Evolutionary conservation across 2,329 filamentous ascomycete genomes (phyloP), one percentile per base, ranked within the genome.

Genomic region (Colletotrichum orbiculare): DNA sequence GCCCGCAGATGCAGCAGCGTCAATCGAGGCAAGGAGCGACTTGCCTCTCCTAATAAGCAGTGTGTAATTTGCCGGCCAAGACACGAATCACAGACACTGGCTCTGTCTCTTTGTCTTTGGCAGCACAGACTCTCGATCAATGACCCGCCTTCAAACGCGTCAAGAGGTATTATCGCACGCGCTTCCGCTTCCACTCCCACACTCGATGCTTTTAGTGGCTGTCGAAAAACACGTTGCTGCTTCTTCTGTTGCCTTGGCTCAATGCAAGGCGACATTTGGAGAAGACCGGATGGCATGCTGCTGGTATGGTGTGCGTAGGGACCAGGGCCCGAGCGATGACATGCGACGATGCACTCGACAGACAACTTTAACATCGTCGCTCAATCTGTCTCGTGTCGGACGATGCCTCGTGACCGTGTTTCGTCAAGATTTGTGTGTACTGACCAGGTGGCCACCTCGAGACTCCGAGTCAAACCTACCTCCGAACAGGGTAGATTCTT

Each of bases 21-120:
- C 47, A 12, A 34, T n/a, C 34, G 58, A 65, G 58, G 62, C 34
- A 62, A 62, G 58, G 62, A 62, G 62, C 58, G 25, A 25, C 25
- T 25, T 25, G 25, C 25, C 25, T 25, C 25, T 25, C 25, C 25
- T 43, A 7, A 43, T 13, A 25, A 49, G 38, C 25, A 25, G 55
- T 52, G 15, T 42, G 46, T 15, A 12, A 9, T 37, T 17, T 25
- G 12, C 8, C 25, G 25, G 52, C 47, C 58, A 56, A 62, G 62
- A 65, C 62, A 56, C 52, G 50, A 65, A 55, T 52, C 43, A 55
- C 37, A 25, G 11, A 25, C 25, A 25, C 25, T 25, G 25, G 5
- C 25, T 25, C 25, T 25, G 25, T 25, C 25, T 25, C 25, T 25
- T 25, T 25, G 25, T 25, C 25, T 25, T 4, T 50, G 13, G 48